Conservation (phyloP, 768 basidiomycete species). For the Solioccasus polychromus region DNA sequence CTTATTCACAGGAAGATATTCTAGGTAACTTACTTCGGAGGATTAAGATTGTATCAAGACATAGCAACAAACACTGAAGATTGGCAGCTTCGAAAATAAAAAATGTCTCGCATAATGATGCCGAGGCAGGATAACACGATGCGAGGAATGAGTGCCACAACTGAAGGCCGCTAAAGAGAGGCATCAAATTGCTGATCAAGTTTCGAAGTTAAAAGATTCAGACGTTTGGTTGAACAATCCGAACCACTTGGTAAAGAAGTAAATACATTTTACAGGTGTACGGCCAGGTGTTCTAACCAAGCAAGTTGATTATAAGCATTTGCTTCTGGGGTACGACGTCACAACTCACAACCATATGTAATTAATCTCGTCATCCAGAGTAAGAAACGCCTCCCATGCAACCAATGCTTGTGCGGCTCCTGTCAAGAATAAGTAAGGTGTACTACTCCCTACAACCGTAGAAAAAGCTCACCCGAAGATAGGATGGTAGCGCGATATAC, state of each 20-base stretch:
- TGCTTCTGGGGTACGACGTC: not conserved
- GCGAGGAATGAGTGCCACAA: not conserved
- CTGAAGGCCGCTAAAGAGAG: conserved; percentile 1
- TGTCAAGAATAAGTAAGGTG: not conserved
- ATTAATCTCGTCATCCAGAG: conserved; percentile 13
- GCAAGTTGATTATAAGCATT: not conserved
- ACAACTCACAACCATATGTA: conserved; percentile 25
- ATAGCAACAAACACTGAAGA: conserved; percentile 12
- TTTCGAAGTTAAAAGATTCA: not conserved
- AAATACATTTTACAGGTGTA: conserved; percentile 17
- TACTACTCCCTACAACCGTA: not conserved
- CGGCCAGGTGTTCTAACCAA: conserved; percentile 7
- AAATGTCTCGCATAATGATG: conserved; percentile 2
- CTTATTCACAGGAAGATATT: not conserved
- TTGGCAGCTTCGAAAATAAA: not conserved
- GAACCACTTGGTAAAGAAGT: conserved; percentile 23
- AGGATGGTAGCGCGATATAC: conserved; percentile 1
- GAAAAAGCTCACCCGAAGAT: conserved; percentile 15
- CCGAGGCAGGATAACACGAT: not conserved
- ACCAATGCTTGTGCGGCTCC: conserved; percentile 9
- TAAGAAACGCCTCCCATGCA: conserved; percentile 17
- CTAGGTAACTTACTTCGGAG: conserved; percentile 17
- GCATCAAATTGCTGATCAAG: conserved; percentile 2
- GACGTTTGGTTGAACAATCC: conserved; percentile 19
- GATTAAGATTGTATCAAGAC: conserved; percentile 12